A percentile compares a stretch with the other conserved stretches of the same genome.
Evolutionary conservation across 805 yeast genomes (phyloP).

Genomic region (Starmerella tilneyi): DNA sequence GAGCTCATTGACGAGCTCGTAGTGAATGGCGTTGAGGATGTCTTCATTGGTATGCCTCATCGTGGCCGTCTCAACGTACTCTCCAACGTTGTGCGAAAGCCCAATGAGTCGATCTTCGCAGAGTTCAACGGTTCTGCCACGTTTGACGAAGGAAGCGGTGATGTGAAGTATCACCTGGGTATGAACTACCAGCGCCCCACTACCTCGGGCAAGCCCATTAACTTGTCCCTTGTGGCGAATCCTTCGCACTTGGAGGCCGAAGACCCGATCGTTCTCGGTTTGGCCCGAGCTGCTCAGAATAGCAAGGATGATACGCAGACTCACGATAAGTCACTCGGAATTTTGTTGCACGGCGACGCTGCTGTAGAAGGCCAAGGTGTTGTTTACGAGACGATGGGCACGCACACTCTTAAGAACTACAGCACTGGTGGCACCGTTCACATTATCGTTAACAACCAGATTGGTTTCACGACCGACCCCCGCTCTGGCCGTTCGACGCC

Average conservation of each 20-base stretch:
- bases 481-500: constrained; percentile 94
- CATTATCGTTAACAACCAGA: constrained; percentile 93
- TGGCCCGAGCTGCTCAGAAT: constrained; percentile 92
- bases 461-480: constrained; percentile 99
- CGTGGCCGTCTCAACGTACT: constrained; percentile 97
- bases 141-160: constrained; percentile 96
- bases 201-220: constrained; percentile 92
- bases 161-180: constrained; percentile 97
- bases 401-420: constrained; percentile 83
- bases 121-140: constrained; percentile 89
- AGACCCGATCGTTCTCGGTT: constrained; percentile 97
- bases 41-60: constrained; percentile 98
- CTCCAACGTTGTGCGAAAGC: constrained; percentile 96
- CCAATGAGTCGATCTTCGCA: constrained; percentile 93
- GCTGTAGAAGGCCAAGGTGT: constrained; percentile 99
- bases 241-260: constrained; percentile 99
- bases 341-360: constrained; percentile 96
- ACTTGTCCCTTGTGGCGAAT: constrained; percentile 91
- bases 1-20: constrained; percentile 89
- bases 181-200: constrained; percentile 99
- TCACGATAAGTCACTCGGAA: constrained; percentile 78
- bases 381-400: constrained; percentile 96
- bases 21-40: constrained; percentile 77
- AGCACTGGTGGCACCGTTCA: constrained; percentile 98
- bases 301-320: constrained; percentile 70